A percentile compares a stretch with the other conserved stretches of the same genome.
These are phyloP conservation scores for Lindgomyces ingoldianus DNA, from an alignment of 495 filamentous ascomycete genomes.

Conservation along the genomic window DNA sequence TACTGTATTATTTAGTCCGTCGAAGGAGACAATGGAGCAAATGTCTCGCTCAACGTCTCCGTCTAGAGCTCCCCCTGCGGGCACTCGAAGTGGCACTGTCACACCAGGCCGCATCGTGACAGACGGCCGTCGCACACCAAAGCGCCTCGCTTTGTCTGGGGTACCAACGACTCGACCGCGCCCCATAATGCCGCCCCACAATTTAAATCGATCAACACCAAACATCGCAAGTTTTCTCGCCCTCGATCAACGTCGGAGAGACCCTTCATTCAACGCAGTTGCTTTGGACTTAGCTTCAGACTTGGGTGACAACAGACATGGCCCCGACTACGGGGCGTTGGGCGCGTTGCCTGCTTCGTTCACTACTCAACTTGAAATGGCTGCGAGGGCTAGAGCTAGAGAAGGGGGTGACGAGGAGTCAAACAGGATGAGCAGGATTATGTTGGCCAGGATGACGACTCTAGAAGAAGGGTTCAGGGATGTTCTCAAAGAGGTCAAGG, in stretches of 20 bases:
- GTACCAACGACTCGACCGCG: constrained; percentile 49
- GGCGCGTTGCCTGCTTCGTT: constrained; percentile 72
- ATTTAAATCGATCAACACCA: constrained; percentile 55
- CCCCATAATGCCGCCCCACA: constrained; percentile 57
- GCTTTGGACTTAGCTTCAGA: constrained; percentile 72
- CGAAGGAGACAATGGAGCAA: constrained; percentile 45
- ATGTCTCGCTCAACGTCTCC: constrained; percentile 23
- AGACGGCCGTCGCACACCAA: constrained; percentile 52
- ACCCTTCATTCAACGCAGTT: constrained; percentile 53
- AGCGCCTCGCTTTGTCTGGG: constrained; percentile 43
- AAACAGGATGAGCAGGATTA: constrained; percentile 71
- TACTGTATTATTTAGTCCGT: constrained; percentile 73
- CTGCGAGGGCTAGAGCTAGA: constrained; percentile 29
- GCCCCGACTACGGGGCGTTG: constrained; percentile 47
- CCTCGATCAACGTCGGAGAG: constrained; percentile 41
- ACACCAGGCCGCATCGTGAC: constrained; percentile 34
- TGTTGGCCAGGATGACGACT: constrained; percentile 88
- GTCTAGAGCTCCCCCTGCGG: constrained; percentile 7
- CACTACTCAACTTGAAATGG: constrained; percentile 75
- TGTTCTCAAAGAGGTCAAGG: constrained; percentile 80
- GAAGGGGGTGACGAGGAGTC: constrained; percentile 54
- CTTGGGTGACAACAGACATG: constrained; percentile 60
- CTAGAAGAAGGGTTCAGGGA: constrained; percentile 85
- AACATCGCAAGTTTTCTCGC: constrained; percentile 51
- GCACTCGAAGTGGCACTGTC: constrained; percentile 27